Evolutionary conservation across 202 grass and related monocot species (phyloP).

Genomic region (Panicum virgatum): DNA sequence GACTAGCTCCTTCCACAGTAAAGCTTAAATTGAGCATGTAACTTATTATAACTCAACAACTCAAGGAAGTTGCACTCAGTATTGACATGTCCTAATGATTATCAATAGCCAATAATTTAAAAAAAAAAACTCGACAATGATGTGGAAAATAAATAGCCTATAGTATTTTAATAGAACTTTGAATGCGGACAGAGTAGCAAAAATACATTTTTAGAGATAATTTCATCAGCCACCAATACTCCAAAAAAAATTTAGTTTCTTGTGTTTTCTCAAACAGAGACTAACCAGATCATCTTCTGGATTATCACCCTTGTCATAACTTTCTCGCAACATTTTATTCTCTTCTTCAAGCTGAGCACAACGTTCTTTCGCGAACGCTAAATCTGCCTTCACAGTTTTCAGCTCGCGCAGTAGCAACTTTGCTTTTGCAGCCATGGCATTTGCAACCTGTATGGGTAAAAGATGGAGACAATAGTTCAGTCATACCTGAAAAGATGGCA

Average conservation of each 20-base stretch:
- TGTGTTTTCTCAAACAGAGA: neutral
- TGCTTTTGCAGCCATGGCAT: constrained; percentile 99
- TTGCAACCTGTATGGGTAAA: constrained; percentile 67
- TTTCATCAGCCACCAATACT: neutral
- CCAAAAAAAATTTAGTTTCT: neutral
- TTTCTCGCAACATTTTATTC: constrained; percentile 88
- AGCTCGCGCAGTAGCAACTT: constrained; percentile 93
- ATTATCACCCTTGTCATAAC: constrained; percentile 70
- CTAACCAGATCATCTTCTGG: constrained; percentile 94
- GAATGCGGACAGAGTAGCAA: neutral
- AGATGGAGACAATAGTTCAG: constrained; percentile 24
- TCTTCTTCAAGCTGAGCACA: constrained; percentile 98
- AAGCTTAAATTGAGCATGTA: neutral
- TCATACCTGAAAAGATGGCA: constrained; percentile 1
- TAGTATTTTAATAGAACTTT: constrained; percentile 2
- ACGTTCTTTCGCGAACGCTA: constrained; percentile 90
- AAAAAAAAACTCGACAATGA: neutral
- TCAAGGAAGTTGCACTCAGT: neutral
- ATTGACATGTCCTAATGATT: constrained; percentile 15
- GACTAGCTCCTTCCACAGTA: neutral
- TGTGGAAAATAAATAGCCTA: neutral
- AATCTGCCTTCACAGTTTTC: constrained; percentile 94
- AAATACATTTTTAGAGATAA: neutral
- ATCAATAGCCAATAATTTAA: neutral
- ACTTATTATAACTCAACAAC: neutral